Percentiles rank a stretch among this genome's conserved stretches.
Conservation (phyloP, 1,139 yeast species). For the Hansenula anomala region DNA sequence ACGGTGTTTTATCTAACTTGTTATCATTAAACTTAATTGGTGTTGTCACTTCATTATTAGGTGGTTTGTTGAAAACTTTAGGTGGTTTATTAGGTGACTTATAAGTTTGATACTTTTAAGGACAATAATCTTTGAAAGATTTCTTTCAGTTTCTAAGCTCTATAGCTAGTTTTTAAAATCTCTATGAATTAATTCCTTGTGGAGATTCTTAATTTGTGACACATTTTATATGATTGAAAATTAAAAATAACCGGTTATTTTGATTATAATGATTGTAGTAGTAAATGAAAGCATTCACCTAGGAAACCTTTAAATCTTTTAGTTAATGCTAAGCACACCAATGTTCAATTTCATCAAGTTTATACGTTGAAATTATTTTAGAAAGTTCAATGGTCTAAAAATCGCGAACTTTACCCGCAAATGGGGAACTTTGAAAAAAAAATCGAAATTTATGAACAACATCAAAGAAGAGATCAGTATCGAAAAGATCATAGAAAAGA, state of each 20-base stretch:
- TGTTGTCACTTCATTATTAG: constrained; percentile 10
- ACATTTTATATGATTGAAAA: neutral
- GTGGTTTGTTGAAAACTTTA: constrained; percentile 7
- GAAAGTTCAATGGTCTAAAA: neutral
- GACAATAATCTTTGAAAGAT: neutral
- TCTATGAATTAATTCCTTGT: no score
- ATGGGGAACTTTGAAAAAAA: neutral
- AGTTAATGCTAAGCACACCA: no score
- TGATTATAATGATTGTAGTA: no score
- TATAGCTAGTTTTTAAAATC: no score
- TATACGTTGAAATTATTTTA: no score
- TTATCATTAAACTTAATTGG: constrained; percentile 12
- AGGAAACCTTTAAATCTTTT: no score
- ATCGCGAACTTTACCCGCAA: neutral
- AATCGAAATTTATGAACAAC: no score
- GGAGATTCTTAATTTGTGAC: neutral
- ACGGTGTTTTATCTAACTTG: constrained; percentile 5
- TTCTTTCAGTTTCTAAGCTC: neutral
- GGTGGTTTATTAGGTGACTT: constrained; percentile 5
- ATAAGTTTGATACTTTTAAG: constrained; percentile 1
- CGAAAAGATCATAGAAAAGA: no score
- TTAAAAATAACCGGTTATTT: neutral
- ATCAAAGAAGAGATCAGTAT: no score
- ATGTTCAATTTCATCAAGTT: no score
- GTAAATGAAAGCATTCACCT: no score